These are phyloP conservation scores for Cryptococcus deneoformans DNA, from an alignment of 1,284 basidiomycete genomes.

Conservation along the genomic window DNA sequence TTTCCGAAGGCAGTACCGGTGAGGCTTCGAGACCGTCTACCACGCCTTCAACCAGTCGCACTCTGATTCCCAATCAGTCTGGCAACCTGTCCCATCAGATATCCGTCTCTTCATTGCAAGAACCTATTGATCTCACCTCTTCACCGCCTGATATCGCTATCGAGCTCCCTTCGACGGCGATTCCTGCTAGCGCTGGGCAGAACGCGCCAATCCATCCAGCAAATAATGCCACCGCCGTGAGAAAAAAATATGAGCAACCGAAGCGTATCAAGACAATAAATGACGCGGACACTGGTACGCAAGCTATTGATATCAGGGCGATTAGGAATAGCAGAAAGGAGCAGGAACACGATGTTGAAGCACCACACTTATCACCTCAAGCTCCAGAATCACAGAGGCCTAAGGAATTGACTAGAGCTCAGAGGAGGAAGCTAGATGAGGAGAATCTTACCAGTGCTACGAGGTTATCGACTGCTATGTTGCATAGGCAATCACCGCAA, in stretches of 20 bases:
- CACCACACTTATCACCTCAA: not conserved
- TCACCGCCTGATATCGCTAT: not conserved
- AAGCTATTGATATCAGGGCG: constrained; percentile 9
- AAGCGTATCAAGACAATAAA: constrained; percentile 16
- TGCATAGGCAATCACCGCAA: not conserved
- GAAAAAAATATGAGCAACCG: constrained; percentile 24
- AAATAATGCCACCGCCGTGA: not conserved
- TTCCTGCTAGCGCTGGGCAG: not conserved
- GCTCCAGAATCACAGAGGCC: not conserved
- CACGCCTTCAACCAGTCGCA: not conserved
- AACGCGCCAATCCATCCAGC: not conserved
- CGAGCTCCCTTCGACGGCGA: not conserved
- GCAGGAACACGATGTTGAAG: not conserved
- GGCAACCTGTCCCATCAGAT: not conserved
- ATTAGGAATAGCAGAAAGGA: not conserved
- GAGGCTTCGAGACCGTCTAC: not conserved
- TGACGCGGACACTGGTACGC: not conserved
- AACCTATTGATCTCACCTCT: not conserved
- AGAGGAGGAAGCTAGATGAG: not conserved
- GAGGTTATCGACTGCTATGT: not conserved
- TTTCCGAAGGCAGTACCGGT: not conserved
- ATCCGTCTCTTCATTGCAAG: not conserved
- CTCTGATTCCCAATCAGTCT: not conserved
- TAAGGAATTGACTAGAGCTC: not conserved
- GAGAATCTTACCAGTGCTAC: not conserved